Base-by-base conservation (phyloP, 805 yeast genomes). In the Ogataea neopini region DNA sequence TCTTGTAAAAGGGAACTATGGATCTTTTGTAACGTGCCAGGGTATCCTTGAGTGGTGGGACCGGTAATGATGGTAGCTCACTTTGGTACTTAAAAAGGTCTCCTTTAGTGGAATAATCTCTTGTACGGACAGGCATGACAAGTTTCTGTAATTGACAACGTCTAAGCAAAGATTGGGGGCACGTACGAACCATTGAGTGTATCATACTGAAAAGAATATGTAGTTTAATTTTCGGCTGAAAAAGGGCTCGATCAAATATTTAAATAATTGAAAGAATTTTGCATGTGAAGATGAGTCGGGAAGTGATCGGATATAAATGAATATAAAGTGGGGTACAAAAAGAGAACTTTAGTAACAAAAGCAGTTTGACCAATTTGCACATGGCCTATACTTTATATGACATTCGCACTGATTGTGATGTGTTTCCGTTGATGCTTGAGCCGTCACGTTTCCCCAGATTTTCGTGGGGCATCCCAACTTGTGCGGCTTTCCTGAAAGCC, bases 41-140 rank as follows among this genome's bases (percentile, higher is more conserved):
- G 3, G 97, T 88, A 44, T 82, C 80, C 47, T 80, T 75, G 48
- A 92, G 74, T 1, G 83, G 69, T 2, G 99, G 99, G 6, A 92
- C 96, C 0, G 97, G 97, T 56, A 92, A 77, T 42, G 80, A 75
- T 6, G 97, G 97, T 45, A 92, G 77, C 39, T 80, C 70, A 34
- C 76, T 73, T 66, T 91, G 97, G 70, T 74, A 80, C 54, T 83
- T 77, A 70, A 72, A 88, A 51, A 92, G 81, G 50, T 78, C 80
- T 32, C 94, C 96, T 58, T 80, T 80, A 13, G 13, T 10, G 6
- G 36, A 6, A 20, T 30, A 20, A 20, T 22, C n/a, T 30, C 36
- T 29, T 17, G 42, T 39, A 4, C 28, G 42, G 8, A 30, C 42
- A 3, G 42, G 42, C 42, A 39, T 39, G 10, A 26, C 20, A 34